Evolutionary conservation across 768 basidiomycete species (phyloP).

Genomic region (Hypholoma sublateritium): DNA sequence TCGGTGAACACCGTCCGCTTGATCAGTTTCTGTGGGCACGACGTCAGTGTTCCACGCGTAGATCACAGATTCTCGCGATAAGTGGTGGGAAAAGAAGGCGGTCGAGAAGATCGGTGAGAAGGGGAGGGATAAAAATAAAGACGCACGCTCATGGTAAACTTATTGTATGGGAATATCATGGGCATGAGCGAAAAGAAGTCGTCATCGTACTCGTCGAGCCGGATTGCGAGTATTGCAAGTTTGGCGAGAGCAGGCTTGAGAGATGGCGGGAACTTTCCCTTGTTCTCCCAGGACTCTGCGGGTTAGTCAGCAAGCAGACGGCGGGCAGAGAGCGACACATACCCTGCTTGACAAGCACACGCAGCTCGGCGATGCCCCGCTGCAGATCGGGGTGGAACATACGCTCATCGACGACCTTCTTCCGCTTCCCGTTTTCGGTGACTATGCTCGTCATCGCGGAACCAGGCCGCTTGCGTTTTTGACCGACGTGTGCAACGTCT

Average conservation of each 20-base stretch:
- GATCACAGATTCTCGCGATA: no score
- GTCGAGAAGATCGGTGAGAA: constrained; percentile 10
- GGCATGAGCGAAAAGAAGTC: constrained; percentile 92
- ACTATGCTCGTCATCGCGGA: constrained; percentile 35
- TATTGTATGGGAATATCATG: constrained; percentile 88
- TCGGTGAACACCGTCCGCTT: constrained; percentile 84
- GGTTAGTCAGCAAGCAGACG: background rate
- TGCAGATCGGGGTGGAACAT: constrained; percentile 76
- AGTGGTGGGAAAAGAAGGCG: background rate
- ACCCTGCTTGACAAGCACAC: constrained; percentile 60
- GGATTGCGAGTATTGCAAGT: constrained; percentile 76
- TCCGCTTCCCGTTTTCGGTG: constrained; percentile 65
- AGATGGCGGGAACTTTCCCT: constrained; percentile 85
- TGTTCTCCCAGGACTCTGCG: constrained; percentile 75
- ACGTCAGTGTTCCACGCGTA: background rate
- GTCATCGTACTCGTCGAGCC: constrained; percentile 87
- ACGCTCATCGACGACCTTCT: constrained; percentile 65
- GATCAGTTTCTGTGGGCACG: constrained; percentile 73
- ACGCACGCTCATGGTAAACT: constrained; percentile 86
- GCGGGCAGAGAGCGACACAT: constrained; percentile 2
- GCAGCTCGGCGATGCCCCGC: constrained; percentile 57
- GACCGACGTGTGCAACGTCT: constrained; percentile 41
- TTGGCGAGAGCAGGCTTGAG: constrained; percentile 73
- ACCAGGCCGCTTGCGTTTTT: constrained; percentile 51
- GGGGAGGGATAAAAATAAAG: background rate